phyloP scores from a whole-genome alignment of 2,329 filamentous ascomycete genomes.

The Fusarium oxysporum region DNA sequence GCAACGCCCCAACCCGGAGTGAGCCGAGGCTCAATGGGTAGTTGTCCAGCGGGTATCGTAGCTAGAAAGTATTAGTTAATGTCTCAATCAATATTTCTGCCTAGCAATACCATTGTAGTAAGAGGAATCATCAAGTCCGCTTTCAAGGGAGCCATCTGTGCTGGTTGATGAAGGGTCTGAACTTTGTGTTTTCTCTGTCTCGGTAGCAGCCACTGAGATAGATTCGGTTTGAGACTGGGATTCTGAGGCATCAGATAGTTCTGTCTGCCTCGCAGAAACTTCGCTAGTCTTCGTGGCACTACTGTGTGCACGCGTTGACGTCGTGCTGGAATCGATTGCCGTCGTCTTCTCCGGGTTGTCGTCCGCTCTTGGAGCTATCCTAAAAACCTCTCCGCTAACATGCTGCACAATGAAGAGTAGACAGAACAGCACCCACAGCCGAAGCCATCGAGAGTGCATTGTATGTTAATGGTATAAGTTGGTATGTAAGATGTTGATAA shows the following conservation, averaged over 20 bases:
- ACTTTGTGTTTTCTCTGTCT: constrained; percentile 24
- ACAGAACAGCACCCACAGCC: constrained; percentile 54
- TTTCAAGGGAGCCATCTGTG: constrained; percentile 30
- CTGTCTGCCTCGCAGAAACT: constrained; percentile 22
- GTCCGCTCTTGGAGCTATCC: constrained; percentile 52
- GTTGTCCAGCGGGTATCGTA: constrained; percentile 60
- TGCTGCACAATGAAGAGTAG: constrained; percentile 54
- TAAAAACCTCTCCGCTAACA: constrained; percentile 50
- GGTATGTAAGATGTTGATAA: constrained; percentile 1
- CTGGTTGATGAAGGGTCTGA: constrained; percentile 34
- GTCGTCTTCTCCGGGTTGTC: constrained; percentile 28
- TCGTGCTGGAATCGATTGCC: constrained; percentile 19
- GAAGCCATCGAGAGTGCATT: constrained; percentile 52
- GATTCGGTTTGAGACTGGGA: constrained; percentile 18
- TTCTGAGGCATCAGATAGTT: constrained; percentile 8
- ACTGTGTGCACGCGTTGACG: constrained; percentile 19
- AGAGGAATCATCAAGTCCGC: constrained; percentile 45
- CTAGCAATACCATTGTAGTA: constrained; percentile 51
- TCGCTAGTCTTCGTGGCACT: constrained; percentile 26
- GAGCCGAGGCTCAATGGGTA: constrained; percentile 79
- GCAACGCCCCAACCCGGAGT: constrained; percentile 86
- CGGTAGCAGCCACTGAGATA: constrained; percentile 24
- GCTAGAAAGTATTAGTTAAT: constrained; percentile 47
- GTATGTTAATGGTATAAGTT: constrained; percentile 15
- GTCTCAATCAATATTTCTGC: neutral